A percentile compares a stretch with the other conserved stretches of the same genome.
Conservation (phyloP, 495 filamentous ascomycete species). For the Elaphomyces granulatus region DNA sequence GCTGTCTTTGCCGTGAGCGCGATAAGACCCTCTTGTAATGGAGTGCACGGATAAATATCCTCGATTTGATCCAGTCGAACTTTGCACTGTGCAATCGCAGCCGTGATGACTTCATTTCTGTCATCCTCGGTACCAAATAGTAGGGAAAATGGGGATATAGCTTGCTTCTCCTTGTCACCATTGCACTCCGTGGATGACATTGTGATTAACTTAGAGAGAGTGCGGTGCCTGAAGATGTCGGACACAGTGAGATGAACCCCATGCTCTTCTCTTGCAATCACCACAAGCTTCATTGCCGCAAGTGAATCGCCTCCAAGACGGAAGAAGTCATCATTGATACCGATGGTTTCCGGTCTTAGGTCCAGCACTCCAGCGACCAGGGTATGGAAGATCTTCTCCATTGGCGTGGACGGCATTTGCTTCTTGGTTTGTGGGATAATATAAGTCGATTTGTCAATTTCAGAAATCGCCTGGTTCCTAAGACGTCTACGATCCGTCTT, state of each 20-base stretch:
- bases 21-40: slow-evolving; percentile 45
- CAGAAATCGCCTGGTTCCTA: slow-evolving; percentile 4
- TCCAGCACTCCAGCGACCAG: slow-evolving; percentile 14
- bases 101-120: slow-evolving; percentile 4
- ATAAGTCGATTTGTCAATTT: background rate
- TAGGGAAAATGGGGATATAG: background rate
- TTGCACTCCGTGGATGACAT: too few species aligned
- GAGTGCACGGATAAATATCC: slow-evolving; percentile 46
- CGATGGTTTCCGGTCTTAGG: slow-evolving; percentile 13
- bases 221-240: slow-evolving; percentile 16
- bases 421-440: background rate
- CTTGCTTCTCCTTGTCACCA: too few species aligned
- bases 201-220: too few species aligned
- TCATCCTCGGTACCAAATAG: slow-evolving; percentile 8
- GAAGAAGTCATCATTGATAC: slow-evolving; percentile 36
- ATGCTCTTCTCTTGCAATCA: slow-evolving; percentile 13
- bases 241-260: slow-evolving; percentile 7
- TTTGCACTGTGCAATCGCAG: slow-evolving; percentile 7
- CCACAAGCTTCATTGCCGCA: slow-evolving; percentile 37
- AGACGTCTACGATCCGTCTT: slow-evolving; percentile 33
- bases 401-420: slow-evolving; percentile 7
- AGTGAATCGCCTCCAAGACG: slow-evolving; percentile 41
- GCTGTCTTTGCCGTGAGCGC: slow-evolving; percentile 25
- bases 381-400: slow-evolving; percentile 13
- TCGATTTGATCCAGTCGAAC: slow-evolving; percentile 24